Percentiles rank a stretch among this genome's conserved stretches.
These are phyloP conservation scores for Ascocoryne sarcoides DNA, from an alignment of 2,329 filamentous ascomycete species.

Conservation along the genomic window DNA sequence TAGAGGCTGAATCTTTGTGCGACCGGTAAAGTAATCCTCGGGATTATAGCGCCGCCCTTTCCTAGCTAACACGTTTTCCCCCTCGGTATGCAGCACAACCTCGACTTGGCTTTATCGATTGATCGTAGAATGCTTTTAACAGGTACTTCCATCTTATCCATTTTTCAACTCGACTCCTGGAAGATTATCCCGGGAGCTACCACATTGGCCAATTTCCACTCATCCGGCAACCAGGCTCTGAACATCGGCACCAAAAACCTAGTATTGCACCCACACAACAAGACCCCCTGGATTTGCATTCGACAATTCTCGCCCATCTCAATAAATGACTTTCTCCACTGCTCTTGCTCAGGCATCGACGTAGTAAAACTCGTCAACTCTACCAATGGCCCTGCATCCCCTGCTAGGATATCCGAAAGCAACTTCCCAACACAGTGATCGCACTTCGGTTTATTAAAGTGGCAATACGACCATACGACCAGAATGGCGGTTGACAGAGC, in stretches of 20 bases:
- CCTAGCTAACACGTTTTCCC: no score
- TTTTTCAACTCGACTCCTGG: neutral
- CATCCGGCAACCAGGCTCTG: constrained; percentile 8
- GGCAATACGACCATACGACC: constrained; percentile 32
- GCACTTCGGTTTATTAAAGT: constrained; percentile 25
- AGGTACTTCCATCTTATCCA: no score
- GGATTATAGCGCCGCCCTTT: no score
- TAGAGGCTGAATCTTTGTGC: no score
- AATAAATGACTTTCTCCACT: constrained; percentile 11
- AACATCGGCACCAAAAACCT: constrained; percentile 12
- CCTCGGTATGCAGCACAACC: no score
- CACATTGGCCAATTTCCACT: constrained; percentile 12
- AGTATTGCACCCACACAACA: constrained; percentile 27
- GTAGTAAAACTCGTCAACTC: constrained; percentile 23
- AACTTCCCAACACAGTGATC: constrained; percentile 13
- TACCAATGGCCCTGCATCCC: constrained; percentile 13
- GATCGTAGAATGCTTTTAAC: no score
- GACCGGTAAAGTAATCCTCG: no score
- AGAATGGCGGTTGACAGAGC: constrained; percentile 28
- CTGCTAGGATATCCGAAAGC: constrained; percentile 3
- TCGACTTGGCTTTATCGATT: no score
- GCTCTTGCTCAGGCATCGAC: constrained; percentile 11
- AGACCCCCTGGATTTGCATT: constrained; percentile 25
- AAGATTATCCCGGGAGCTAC: constrained; percentile 11
- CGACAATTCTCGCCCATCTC: constrained; percentile 7